Percentiles rank a stretch among this genome's conserved stretches.
Conservation (phyloP, 345 rosid genomes). For the Eucalyptus paniculata region DNA sequence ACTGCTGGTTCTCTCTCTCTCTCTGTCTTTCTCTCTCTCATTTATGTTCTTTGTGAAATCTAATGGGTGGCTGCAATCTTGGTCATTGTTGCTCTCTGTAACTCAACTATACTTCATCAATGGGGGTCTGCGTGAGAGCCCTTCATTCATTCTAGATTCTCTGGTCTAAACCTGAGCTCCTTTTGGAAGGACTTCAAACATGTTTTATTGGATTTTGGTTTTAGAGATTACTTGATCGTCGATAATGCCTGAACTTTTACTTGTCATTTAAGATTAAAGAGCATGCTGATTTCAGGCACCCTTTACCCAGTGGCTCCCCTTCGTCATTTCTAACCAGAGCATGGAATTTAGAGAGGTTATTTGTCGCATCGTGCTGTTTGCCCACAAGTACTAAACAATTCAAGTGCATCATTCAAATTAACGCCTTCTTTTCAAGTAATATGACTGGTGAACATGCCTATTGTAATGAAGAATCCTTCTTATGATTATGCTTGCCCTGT, state of each 20-base stretch:
- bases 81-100: neutral
- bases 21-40: neutral
- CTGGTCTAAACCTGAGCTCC: neutral
- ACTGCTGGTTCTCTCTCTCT: slow-evolving; percentile 58
- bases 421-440: neutral
- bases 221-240: neutral
- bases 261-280: neutral
- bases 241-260: neutral
- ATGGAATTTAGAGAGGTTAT: neutral
- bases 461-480: neutral
- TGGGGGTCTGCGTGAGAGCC: neutral
- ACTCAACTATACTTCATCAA: neutral
- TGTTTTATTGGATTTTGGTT: neutral
- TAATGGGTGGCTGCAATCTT: neutral
- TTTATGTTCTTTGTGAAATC: neutral
- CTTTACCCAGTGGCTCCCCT: neutral
- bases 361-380: neutral
- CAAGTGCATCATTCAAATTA: neutral
- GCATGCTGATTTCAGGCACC: neutral
- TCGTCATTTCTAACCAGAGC: neutral
- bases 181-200: neutral
- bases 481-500: neutral
- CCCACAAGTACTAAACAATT: neutral
- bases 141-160: neutral
- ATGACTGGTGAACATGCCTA: neutral